A percentile compares a stretch with the other conserved stretches of the same genome.
Evolutionary conservation across 257 asterid genomes (phyloP).

Genomic region (Penstemon barbatus): DNA sequence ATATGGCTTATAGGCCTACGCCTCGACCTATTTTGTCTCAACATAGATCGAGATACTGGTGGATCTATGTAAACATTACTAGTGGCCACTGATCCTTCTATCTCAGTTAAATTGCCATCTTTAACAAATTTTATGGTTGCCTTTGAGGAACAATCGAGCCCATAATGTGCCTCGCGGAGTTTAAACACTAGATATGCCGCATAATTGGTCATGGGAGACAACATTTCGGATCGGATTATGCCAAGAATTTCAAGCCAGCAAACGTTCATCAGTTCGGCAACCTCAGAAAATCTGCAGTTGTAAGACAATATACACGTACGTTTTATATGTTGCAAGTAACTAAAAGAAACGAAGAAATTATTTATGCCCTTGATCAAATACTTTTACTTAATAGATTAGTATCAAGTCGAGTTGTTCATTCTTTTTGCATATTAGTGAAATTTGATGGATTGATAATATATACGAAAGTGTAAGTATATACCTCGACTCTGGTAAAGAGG

Average conservation of each 20-base stretch:
- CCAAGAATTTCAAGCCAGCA: conserved; percentile 53
- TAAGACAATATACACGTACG: too few species aligned
- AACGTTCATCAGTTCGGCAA: conserved; percentile 40
- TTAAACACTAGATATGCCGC: conserved; percentile 34
- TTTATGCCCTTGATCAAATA: too few species aligned
- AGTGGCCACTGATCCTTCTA: not conserved
- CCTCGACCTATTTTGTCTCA: not conserved
- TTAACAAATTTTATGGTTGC: conserved; percentile 26
- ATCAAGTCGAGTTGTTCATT: too few species aligned
- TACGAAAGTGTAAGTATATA: not conserved
- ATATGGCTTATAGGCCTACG: not conserved
- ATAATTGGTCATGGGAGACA: conserved; percentile 32
- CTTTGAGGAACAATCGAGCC: conserved; percentile 27
- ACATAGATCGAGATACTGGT: not conserved
- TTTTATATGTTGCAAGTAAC: too few species aligned
- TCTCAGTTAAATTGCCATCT: not conserved
- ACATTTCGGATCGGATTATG: conserved; percentile 20
- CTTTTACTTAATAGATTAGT: too few species aligned
- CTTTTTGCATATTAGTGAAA: too few species aligned
- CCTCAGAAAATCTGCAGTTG: conserved; percentile 51
- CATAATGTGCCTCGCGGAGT: not conserved
- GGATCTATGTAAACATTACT: conserved; percentile 10
- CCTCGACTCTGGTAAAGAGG: conserved; percentile 45
- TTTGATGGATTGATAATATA: too few species aligned
- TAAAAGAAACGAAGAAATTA: too few species aligned